Conservation (phyloP, 371 early-diverging fungal genomes). For the Apophysomyces sp. region DNA sequence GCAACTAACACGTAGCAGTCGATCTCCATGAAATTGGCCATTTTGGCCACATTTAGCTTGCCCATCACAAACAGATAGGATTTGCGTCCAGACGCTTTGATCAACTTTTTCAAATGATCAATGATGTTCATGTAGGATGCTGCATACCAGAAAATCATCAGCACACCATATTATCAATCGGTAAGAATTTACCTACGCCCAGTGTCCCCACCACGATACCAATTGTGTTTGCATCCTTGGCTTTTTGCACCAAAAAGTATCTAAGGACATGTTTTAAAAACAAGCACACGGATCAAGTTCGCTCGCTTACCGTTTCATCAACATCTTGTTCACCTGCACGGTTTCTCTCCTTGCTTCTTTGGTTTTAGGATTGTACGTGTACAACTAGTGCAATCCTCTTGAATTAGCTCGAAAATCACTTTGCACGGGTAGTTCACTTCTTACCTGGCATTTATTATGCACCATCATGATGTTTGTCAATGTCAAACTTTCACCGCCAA, state of each 20-base stretch:
- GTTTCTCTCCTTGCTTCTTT: conserved; percentile 61
- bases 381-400: conserved; percentile 34
- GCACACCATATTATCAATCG: background rate
- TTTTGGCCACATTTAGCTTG: conserved; percentile 92
- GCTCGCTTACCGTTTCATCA: conserved; percentile 67
- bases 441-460: conserved; percentile 61
- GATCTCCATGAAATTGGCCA: conserved; percentile 95
- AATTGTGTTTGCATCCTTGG: conserved; percentile 89
- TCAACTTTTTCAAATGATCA: conserved; percentile 72
- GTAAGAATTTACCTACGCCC: conserved; percentile 73
- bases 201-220: conserved; percentile 97
- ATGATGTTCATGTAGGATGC: conserved; percentile 85
- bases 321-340: conserved; percentile 61
- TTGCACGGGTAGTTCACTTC: conserved; percentile 2
- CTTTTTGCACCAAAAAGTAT: conserved; percentile 84
- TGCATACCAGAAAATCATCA: conserved; percentile 19
- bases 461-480: conserved; percentile 88
- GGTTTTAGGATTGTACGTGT: conserved; percentile 66
- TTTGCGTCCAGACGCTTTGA: conserved; percentile 77
- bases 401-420: background rate
- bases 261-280: conserved; percentile 19
- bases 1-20: conserved; percentile 91
- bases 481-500: conserved; percentile 82
- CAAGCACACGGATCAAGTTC: background rate
- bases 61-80: conserved; percentile 92